A percentile compares a stretch with the other conserved stretches of the same genome.
phyloP scores from a whole-genome alignment of 2,329 filamentous ascomycete genomes.

The Aureobasidium sp. region DNA sequence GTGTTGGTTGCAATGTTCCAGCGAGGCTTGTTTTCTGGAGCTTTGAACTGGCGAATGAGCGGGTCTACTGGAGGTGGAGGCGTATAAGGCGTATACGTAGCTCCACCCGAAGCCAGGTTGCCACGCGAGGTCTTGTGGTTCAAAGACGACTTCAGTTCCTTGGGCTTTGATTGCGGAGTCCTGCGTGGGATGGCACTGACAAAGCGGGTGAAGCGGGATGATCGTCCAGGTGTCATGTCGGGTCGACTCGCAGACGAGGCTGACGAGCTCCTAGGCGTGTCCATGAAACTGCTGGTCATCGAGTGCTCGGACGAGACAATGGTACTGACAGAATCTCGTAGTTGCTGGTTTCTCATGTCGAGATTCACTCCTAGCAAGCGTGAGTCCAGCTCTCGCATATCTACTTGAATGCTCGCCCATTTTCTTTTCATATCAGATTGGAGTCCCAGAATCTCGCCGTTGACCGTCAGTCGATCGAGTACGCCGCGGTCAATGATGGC shows the following conservation, averaged over 20 bases:
- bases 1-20: constrained; percentile 66
- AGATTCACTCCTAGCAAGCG: constrained; percentile 62
- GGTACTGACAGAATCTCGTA: constrained; percentile 88
- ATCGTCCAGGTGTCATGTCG: constrained; percentile 33
- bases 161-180: constrained; percentile 12
- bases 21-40: constrained; percentile 51
- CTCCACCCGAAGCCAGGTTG: not conserved
- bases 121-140: not conserved
- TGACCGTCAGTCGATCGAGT: constrained; percentile 88
- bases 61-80: constrained; percentile 12
- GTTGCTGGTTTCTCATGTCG: constrained; percentile 55
- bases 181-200: constrained; percentile 11
- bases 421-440: constrained; percentile 78
- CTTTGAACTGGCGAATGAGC: constrained; percentile 33
- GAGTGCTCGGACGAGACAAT: constrained; percentile 79
- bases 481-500: constrained; percentile 94
- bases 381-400: constrained; percentile 69
- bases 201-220: constrained; percentile 11
- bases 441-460: constrained; percentile 84
- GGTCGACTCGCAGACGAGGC: constrained; percentile 46
- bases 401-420: constrained; percentile 66
- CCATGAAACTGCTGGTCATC: constrained; percentile 58
- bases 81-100: constrained; percentile 12
- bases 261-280: constrained; percentile 53
- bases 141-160: not conserved